A percentile compares a stretch with the other conserved stretches of the same genome.
Evolutionary conservation across 2,329 filamentous ascomycete species (phyloP).

Genomic region (Neofusicoccum cordaticola): DNA sequence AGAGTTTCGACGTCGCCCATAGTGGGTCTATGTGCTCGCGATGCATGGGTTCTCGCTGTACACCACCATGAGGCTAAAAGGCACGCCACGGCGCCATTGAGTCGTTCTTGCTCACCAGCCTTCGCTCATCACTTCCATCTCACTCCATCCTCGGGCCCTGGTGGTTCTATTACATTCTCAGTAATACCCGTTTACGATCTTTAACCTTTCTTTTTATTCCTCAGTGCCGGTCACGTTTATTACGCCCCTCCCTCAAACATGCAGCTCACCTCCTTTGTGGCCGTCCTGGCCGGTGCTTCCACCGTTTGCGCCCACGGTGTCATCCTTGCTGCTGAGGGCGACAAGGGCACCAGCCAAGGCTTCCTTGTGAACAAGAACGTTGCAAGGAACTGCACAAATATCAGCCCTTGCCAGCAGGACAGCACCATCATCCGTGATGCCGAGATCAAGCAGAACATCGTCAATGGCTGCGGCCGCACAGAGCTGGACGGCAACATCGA

Average conservation of each 20-base stretch:
- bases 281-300: slow-evolving; percentile 30
- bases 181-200: neutral
- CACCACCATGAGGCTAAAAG: slow-evolving; percentile 6
- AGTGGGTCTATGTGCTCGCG: neutral
- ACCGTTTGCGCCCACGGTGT: slow-evolving; percentile 32
- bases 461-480: slow-evolving; percentile 37
- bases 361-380: slow-evolving; percentile 32
- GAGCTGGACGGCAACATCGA: slow-evolving; percentile 38
- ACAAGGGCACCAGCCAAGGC: slow-evolving; percentile 30
- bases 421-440: slow-evolving; percentile 35
- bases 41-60: neutral
- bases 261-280: slow-evolving; percentile 27
- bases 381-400: slow-evolving; percentile 37
- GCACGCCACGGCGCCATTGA: neutral
- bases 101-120: slow-evolving; percentile 8
- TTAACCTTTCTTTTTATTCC: neutral
- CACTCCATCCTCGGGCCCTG: slow-evolving; percentile 5
- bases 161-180: slow-evolving; percentile 11
- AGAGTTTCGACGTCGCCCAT: neutral
- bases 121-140: slow-evolving; percentile 6
- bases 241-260: slow-evolving; percentile 19
- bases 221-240: slow-evolving; percentile 2
- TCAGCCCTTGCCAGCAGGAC: slow-evolving; percentile 39
- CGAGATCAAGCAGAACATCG: slow-evolving; percentile 38
- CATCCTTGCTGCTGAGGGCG: slow-evolving; percentile 30